Base-by-base conservation (phyloP, 208 protist species). In the Acanthamoeba divionensis region DNA sequence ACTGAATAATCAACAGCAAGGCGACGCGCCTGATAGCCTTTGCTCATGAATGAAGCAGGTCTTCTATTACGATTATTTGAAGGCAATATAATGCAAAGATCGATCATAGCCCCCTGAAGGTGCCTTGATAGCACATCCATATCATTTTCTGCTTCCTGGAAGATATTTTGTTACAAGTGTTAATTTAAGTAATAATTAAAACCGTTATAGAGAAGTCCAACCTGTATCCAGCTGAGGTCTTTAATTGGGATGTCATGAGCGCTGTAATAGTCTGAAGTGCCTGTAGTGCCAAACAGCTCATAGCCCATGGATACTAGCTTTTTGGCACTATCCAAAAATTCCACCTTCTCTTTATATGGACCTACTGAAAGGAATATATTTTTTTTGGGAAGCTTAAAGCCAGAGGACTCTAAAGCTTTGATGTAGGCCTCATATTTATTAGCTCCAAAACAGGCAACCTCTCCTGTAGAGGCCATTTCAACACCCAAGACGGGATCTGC, bases 401-500 rank as follows among this genome's bases (percentile, higher is more conserved):
- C 95, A 8, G 96, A 96, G 2, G 96, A 91, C 15, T 96, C 55
- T 24, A 97, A 92, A 44, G 94, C 94, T 67, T 97, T 97, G 10
- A 98, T 55, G 93, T 96, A 97, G 7, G 82, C 82, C 50, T 97
- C 96, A 52, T 96, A 85, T 44, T 91, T 86, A 60, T 85, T 92
- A 5, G 66, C 54, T 73, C 95, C 95, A 85, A 96, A 96, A 91
- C 95, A 96, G 6, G 94, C 95, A 47, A 95, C 93, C 80, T 96
- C 95, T 67, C 95, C 95, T 21, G 95, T 96, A 13, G 91, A 94
- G 8, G 98, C 97, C 98, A 99, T 99, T 93, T 99, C 98, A 7
- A 99, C 98, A 60, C 98, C 98, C 8, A 99, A 93, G 29, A 98
- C 97, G n/a, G 98, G 98, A 92, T 99, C 98, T 8, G 98, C 98